Evolutionary conservation across 805 yeast genomes (phyloP).

Genomic region (Sugiyamaella chiloensis): DNA sequence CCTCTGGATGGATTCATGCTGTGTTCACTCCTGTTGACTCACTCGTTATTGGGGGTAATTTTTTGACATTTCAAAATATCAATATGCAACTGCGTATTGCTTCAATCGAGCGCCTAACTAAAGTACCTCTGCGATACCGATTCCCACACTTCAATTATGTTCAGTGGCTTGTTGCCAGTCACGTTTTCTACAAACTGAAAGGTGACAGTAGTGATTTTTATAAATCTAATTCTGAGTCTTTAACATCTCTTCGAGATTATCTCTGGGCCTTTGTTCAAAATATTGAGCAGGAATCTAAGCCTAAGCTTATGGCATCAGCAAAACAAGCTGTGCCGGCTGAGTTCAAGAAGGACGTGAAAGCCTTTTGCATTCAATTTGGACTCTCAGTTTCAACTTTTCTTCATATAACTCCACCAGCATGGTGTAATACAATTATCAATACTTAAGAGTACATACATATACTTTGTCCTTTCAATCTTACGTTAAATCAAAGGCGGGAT

Average conservation of each 20-base stretch:
- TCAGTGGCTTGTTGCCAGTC: slow-evolving; percentile 58
- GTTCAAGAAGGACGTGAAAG: neutral
- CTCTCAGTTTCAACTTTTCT: too few species aligned
- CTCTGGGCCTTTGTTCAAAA: slow-evolving; percentile 6
- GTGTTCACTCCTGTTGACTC: slow-evolving; percentile 82
- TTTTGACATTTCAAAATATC: slow-evolving; percentile 62
- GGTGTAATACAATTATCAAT: too few species aligned
- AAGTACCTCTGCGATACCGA: slow-evolving; percentile 71
- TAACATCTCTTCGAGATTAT: slow-evolving; percentile 9
- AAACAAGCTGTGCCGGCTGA: neutral
- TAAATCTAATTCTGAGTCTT: slow-evolving; percentile 1
- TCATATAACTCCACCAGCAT: too few species aligned
- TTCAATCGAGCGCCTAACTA: slow-evolving; percentile 60
- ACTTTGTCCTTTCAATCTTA: neutral
- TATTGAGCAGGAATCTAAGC: neutral
- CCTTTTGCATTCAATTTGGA: too few species aligned
- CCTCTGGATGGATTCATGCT: slow-evolving; percentile 92
- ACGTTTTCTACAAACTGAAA: neutral
- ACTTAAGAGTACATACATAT: too few species aligned
- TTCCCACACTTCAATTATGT: slow-evolving; percentile 74
- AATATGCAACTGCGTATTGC: slow-evolving; percentile 60
- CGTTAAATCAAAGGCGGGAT: neutral
- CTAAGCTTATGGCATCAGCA: neutral
- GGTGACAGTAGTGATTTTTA: neutral
- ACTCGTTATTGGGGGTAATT: slow-evolving; percentile 85